Percentiles rank a stretch among this genome's conserved stretches.
phyloP scores from a whole-genome alignment of 805 yeast genomes.

The Starmerella tilneyi region DNA sequence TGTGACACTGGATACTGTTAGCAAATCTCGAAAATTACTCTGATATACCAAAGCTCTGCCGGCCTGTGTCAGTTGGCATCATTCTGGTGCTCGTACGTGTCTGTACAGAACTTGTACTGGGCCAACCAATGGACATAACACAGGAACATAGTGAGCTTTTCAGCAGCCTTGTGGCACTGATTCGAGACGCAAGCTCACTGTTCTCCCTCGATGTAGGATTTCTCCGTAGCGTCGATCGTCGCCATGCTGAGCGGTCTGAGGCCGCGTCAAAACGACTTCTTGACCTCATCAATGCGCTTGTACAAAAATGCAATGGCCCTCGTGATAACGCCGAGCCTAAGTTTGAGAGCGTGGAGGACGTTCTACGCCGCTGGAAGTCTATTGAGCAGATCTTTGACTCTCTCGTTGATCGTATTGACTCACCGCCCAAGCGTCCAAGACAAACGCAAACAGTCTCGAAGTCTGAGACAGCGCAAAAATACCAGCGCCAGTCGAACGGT shows the following conservation, averaged over 20 bases:
- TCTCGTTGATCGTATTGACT: slow-evolving; percentile 64
- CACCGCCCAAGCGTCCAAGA: slow-evolving; percentile 6
- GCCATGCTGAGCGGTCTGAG: slow-evolving; percentile 36
- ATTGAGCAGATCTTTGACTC: slow-evolving; percentile 56
- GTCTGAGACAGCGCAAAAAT: slow-evolving; percentile 3
- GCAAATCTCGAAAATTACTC: no score
- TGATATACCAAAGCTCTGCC: no score
- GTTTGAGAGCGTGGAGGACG: slow-evolving; percentile 36
- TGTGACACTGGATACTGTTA: no score
- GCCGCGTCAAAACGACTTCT: slow-evolving; percentile 29
- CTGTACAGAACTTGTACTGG: no score
- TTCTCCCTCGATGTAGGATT: slow-evolving; percentile 77
- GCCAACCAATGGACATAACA: slow-evolving; percentile 19
- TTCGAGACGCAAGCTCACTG: slow-evolving; percentile 57
- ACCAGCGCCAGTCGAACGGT: slow-evolving; percentile 15
- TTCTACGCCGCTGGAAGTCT: slow-evolving; percentile 49
- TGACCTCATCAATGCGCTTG: slow-evolving; percentile 26
- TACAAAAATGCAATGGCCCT: slow-evolving; percentile 20
- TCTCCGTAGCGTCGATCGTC: slow-evolving; percentile 49
- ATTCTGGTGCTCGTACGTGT: no score
- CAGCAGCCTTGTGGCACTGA: slow-evolving; percentile 44
- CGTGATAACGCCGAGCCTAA: slow-evolving; percentile 27
- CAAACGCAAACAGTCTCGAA: neutral
- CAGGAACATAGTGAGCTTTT: slow-evolving; percentile 27
- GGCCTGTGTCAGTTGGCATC: no score